Conservation (phyloP, 2,329 filamentous ascomycete species). For the Xylariaceae sp. region DNA sequence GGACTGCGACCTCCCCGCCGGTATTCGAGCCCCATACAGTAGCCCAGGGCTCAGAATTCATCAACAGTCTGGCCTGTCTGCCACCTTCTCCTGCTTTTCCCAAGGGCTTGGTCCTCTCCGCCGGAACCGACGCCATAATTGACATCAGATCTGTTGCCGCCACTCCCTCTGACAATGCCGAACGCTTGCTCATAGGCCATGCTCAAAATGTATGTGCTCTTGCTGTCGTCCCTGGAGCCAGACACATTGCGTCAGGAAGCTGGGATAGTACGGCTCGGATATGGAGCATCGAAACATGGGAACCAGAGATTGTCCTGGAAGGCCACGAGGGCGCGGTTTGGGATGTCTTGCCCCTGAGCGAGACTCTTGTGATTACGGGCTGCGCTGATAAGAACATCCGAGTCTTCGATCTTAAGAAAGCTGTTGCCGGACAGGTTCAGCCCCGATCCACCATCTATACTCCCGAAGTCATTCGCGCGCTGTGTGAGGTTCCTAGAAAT, state of each 20-base stretch:
- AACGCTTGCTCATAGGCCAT: conserved; percentile 82
- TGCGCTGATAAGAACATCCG: conserved; percentile 88
- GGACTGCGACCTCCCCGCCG: conserved; percentile 59
- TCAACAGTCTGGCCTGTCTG: conserved; percentile 78
- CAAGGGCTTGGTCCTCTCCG: conserved; percentile 78
- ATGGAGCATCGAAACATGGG: conserved; percentile 84
- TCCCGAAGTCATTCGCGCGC: conserved; percentile 78
- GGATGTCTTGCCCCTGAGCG: conserved; percentile 82
- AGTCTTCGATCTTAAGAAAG: conserved; percentile 66
- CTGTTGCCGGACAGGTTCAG: conserved; percentile 50
- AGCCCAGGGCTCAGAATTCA: conserved; percentile 74
- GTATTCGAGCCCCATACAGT: conserved; percentile 72
- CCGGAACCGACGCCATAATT: conserved; percentile 87
- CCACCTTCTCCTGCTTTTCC: conserved; percentile 63
- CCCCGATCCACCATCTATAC: conserved; percentile 55
- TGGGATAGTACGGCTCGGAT: conserved; percentile 88
- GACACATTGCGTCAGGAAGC: conserved; percentile 79
- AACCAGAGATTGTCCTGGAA: conserved; percentile 62
- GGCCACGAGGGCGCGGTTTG: conserved; percentile 78
- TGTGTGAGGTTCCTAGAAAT: conserved; percentile 70
- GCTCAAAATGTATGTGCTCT: conserved; percentile 82
- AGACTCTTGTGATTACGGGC: conserved; percentile 77
- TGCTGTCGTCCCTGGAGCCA: conserved; percentile 67
- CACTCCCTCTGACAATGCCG: conserved; percentile 67
- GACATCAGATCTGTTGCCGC: conserved; percentile 74